Conservation (phyloP, 306 rosid genomes). For the Mimosa bimucronata region DNA sequence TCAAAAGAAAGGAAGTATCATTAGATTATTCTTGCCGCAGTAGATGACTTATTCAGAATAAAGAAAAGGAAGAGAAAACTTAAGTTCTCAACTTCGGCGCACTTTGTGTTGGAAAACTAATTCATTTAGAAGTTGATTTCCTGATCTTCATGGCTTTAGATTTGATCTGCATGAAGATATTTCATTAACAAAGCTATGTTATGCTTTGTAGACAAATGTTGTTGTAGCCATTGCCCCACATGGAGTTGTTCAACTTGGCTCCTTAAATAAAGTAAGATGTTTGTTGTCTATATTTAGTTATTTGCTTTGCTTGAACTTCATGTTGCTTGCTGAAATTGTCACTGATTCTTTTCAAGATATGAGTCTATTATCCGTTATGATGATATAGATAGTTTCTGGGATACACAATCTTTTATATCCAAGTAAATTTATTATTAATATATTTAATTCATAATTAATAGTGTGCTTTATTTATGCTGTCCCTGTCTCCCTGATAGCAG, state of each 20-base stretch:
- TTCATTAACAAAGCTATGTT: constrained; percentile 32
- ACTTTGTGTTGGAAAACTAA: constrained; percentile 19
- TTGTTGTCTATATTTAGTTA: constrained; percentile 10
- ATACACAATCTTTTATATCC: not conserved
- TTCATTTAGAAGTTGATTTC: constrained; percentile 27
- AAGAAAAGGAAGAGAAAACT: not conserved
- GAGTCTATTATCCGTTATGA: not conserved
- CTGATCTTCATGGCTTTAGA: constrained; percentile 15
- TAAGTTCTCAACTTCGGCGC: constrained; percentile 10
- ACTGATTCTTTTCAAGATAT: constrained; percentile 1
- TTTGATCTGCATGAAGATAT: constrained; percentile 16
- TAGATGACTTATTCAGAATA: constrained; percentile 24
- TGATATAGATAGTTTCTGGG: constrained; percentile 21
- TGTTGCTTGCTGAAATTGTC: constrained; percentile 17
- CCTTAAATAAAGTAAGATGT: constrained; percentile 70
- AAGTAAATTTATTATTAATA: constrained; percentile 30
- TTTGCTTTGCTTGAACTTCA: constrained; percentile 25
- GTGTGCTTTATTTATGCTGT: constrained; percentile 21
- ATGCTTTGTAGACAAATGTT: constrained; percentile 71
- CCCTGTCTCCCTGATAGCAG: constrained; percentile 49
- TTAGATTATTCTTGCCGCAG: not conserved
- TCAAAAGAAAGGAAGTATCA: not conserved
- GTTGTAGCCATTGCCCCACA: constrained; percentile 78
- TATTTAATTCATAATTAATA: constrained; percentile 17
- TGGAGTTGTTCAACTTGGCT: constrained; percentile 96